Base-by-base conservation (phyloP, 257 asterid genomes). In the Ophiorrhiza pumila region DNA sequence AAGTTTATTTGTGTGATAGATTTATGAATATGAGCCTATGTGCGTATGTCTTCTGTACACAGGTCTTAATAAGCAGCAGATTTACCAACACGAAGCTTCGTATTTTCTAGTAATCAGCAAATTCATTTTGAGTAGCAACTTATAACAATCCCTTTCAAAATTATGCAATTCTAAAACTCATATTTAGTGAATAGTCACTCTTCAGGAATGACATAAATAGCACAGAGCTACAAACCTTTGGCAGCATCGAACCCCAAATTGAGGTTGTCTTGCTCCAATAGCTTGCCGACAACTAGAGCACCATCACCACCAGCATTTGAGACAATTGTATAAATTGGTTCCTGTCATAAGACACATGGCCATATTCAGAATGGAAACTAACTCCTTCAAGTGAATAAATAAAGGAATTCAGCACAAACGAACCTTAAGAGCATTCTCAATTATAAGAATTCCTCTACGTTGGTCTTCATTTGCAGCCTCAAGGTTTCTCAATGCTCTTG, bases 251-350 rank as follows among this genome's bases (percentile, higher is more conserved):
- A 92, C 69, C 98, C 98, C 32, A 89, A 77, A 84, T 82, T 83
- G 45, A 71, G 82, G 79, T 90, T 87, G 80, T 88, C 86, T 80
- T 92, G 97, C 69, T 90, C 98, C 85, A 89, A 81, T 37, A 92
- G 83, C 77, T 88, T 89, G 78, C 95, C 96, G 66, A 89, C 20
- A 74, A 92, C 84, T 41, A 90, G 82, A 5, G 94, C 77, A 20
- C 85, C 91, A 64, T 92, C 96, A 57, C 79, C 88, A 34, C 95
- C 98, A 63, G 97, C 97, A 85, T 92, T 92, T 80, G 95, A 87
- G 72, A 89, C 91, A 72, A 92, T 90, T 49, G 96, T 85, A 68
- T 76, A 80, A 4, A 89, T 82, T 70, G 96, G 97, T 68, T 96
- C 94, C 98, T 92, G 82, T 73, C 74, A 68, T 20, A 61, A 67